Evolutionary conservation across 257 asterid genomes (phyloP).

Genomic region (Lithospermum erythrorhizon): DNA sequence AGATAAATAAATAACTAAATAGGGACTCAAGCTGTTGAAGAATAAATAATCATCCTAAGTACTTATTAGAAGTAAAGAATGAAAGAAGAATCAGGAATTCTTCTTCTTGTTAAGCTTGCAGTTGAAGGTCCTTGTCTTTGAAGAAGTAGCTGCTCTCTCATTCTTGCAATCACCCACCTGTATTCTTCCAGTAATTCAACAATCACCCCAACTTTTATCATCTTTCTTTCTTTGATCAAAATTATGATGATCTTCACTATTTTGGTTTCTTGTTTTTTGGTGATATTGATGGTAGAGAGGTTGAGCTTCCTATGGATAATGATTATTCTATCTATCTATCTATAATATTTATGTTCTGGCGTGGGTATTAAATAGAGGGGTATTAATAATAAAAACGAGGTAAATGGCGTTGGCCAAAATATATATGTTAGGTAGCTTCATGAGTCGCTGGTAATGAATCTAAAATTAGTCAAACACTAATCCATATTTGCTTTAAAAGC

Average conservation of each 20-base stretch:
- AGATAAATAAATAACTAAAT: no score
- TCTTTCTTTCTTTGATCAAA: slow-evolving; percentile 11
- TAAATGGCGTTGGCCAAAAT: no score
- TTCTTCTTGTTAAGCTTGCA: not conserved
- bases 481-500: no score
- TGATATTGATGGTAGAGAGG: not conserved
- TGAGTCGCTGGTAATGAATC: no score
- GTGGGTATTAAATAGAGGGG: not conserved
- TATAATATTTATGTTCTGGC: not conserved
- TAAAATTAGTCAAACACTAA: no score
- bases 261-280: not conserved
- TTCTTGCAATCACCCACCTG: slow-evolving; percentile 42
- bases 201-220: slow-evolving; percentile 67
- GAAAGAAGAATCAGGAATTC: not conserved
- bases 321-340: no score
- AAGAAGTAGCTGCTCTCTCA: slow-evolving; percentile 35
- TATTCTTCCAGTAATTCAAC: slow-evolving; percentile 60
- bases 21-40: no score
- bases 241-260: no score
- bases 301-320: not conserved
- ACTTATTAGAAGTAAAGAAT: not conserved
- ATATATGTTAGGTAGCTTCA: no score
- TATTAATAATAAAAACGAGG: no score
- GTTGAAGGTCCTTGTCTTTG: slow-evolving; percentile 14
- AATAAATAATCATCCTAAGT: no score